phyloP scores from a whole-genome alignment of 495 filamentous ascomycete species.

The Letharia lupina region DNA sequence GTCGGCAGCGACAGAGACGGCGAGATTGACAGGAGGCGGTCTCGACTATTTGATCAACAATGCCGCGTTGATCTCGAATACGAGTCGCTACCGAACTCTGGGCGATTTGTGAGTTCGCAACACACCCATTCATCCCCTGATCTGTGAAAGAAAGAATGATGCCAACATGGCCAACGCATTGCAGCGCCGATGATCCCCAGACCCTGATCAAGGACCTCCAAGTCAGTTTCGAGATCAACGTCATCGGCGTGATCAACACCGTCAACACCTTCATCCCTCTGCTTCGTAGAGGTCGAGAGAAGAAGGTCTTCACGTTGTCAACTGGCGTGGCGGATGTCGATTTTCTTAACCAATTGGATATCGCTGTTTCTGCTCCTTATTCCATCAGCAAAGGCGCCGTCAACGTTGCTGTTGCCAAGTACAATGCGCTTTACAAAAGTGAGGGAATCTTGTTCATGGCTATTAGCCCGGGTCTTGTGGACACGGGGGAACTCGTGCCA shows the following conservation, averaged over 20 bases:
- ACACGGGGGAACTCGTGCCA: conserved; percentile 26
- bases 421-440: conserved; percentile 42
- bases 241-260: conserved; percentile 41
- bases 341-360: conserved; percentile 29
- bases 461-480: conserved; percentile 42
- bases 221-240: conserved; percentile 35
- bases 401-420: conserved; percentile 41
- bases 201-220: background rate
- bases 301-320: conserved; percentile 50
- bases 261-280: conserved; percentile 48
- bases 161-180: background rate
- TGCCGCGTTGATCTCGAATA: conserved; percentile 26
- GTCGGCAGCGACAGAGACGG: conserved; percentile 29
- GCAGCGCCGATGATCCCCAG: background rate
- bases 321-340: conserved; percentile 43
- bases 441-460: conserved; percentile 45
- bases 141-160: background rate
- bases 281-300: conserved; percentile 38
- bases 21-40: conserved; percentile 29
- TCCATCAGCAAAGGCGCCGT: conserved; percentile 38
- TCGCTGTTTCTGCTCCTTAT: conserved; percentile 30
- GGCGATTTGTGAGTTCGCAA: background rate
- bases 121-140: background rate
- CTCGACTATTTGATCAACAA: conserved; percentile 38
- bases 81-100: background rate